phyloP scores from a whole-genome alignment of 352 stramenopile genomes.

The Phytophthora cryptogea region DNA sequence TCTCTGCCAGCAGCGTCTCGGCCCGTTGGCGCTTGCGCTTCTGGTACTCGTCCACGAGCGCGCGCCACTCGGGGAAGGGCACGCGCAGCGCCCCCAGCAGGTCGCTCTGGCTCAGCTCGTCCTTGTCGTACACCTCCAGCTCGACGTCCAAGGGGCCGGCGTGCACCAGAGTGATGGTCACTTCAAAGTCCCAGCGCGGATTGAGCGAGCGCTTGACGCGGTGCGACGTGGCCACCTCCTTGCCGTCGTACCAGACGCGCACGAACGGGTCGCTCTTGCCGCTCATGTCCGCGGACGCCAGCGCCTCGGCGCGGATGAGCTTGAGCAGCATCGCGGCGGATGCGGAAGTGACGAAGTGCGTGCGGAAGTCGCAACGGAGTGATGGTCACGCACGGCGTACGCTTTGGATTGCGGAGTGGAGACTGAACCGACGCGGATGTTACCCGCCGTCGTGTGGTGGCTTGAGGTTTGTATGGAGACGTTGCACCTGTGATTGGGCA shows the following conservation, averaged over 20 bases:
- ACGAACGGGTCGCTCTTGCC: slow-evolving; percentile 81
- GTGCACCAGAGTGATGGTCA: slow-evolving; percentile 61
- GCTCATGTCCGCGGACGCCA: slow-evolving; percentile 62
- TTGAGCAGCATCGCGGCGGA: slow-evolving; percentile 56
- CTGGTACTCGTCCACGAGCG: slow-evolving; percentile 50
- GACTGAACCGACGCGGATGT: slow-evolving; percentile 7
- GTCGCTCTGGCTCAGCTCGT: slow-evolving; percentile 73
- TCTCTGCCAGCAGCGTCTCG: slow-evolving; percentile 10
- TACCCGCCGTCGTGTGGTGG: too few relatives aligned
- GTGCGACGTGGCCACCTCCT: slow-evolving; percentile 72
- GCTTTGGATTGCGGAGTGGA: slow-evolving; percentile 20
- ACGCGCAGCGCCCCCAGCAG: slow-evolving; percentile 70
- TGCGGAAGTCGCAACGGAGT: not conserved
- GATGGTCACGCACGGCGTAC: not conserved
- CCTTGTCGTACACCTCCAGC: slow-evolving; percentile 77
- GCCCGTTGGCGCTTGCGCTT: slow-evolving; percentile 27
- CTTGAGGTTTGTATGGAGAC: not conserved
- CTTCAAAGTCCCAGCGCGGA: slow-evolving; percentile 72
- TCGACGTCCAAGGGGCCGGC: slow-evolving; percentile 64
- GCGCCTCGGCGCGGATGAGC: slow-evolving; percentile 76
- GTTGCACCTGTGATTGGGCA: not conserved
- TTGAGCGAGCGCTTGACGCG: slow-evolving; percentile 74
- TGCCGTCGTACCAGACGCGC: slow-evolving; percentile 72
- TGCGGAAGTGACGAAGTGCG: not conserved
- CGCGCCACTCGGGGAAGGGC: slow-evolving; percentile 71